A percentile compares a stretch with the other conserved stretches of the same genome.
These are phyloP conservation scores for Kwoniella dendrophila DNA, from an alignment of 768 basidiomycete species.

Conservation along the genomic window DNA sequence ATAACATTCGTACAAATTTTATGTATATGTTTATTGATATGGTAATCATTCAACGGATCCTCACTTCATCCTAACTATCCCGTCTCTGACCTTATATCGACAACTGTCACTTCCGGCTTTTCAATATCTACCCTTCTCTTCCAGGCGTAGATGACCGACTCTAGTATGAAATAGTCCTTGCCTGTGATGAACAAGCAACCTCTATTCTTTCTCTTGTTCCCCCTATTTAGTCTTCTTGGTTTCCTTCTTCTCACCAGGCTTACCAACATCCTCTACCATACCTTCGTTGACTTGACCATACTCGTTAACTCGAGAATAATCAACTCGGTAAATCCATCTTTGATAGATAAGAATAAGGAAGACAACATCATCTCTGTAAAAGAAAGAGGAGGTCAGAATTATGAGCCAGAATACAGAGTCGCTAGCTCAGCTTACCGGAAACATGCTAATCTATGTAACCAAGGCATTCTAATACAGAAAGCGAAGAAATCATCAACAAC, in stretches of 20 bases:
- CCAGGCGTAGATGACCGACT: too few relatives aligned
- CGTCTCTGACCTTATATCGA: too few relatives aligned
- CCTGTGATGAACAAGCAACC: too few relatives aligned
- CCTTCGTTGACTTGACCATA: conserved; percentile 74
- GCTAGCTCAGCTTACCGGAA: conserved; percentile 21
- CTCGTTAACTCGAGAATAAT: conserved; percentile 92
- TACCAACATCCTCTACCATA: conserved; percentile 50
- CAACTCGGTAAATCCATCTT: conserved; percentile 97
- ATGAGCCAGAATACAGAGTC: not conserved
- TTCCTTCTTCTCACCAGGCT: conserved; percentile 35
- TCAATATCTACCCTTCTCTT: too few relatives aligned
- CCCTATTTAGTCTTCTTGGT: conserved; percentile 31
- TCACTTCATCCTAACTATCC: too few relatives aligned
- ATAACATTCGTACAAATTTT: too few relatives aligned
- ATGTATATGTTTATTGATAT: too few relatives aligned
- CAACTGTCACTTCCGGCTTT: too few relatives aligned
- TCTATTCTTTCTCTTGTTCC: not conserved
- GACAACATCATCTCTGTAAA: conserved; percentile 61
- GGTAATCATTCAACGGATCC: too few relatives aligned
- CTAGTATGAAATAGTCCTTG: too few relatives aligned
- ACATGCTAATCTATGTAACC: conserved; percentile 63
- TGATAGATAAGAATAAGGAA: conserved; percentile 92
- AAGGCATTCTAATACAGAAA: conserved; percentile 96
- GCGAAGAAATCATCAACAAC: conserved; percentile 81
- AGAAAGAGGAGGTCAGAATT: not conserved